Evolutionary conservation across 352 stramenopile genomes (phyloP).

Genomic region (Phytophthora litchii): DNA sequence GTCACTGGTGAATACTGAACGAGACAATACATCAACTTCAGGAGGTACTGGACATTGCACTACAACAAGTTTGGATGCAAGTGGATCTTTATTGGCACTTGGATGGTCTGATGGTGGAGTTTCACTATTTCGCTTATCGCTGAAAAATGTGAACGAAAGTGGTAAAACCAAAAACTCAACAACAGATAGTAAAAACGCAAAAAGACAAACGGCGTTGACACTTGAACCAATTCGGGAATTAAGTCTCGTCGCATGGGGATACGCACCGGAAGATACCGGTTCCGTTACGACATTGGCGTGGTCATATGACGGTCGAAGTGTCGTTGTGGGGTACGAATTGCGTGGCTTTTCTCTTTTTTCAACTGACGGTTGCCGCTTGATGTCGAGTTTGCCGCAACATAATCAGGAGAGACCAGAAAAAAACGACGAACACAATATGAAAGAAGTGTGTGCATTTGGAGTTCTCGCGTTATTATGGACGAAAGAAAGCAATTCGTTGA

Average conservation of each 20-base stretch:
- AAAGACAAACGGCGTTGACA: conserved; percentile 26
- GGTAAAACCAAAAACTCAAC: not conserved
- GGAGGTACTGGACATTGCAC: conserved; percentile 53
- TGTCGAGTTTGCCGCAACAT: conserved; percentile 85
- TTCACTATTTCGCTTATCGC: conserved; percentile 62
- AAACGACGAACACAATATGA: conserved; percentile 29
- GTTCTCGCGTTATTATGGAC: conserved; percentile 68
- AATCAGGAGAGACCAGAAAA: conserved; percentile 54
- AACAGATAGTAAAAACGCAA: not conserved
- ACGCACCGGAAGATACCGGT: conserved; percentile 55
- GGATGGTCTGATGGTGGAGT: conserved; percentile 77
- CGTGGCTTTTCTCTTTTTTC: conserved; percentile 84
- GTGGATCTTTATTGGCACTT: conserved; percentile 58
- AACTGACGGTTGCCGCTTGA: conserved; percentile 77
- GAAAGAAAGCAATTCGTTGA: conserved; percentile 57
- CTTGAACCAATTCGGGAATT: conserved; percentile 70
- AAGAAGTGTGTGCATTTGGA: conserved; percentile 71
- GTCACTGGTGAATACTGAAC: conserved; percentile 75
- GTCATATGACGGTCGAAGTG: conserved; percentile 59
- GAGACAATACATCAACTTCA: conserved; percentile 24
- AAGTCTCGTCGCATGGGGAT: conserved; percentile 70
- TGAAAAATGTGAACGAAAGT: conserved; percentile 29
- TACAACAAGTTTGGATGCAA: conserved; percentile 46
- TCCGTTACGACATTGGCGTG: conserved; percentile 70
- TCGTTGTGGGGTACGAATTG: conserved; percentile 74